Evolutionary conservation across 1,284 basidiomycete species (phyloP), one percentile per base, ranked within the genome.

Genomic region (Boletus subluridellus): DNA sequence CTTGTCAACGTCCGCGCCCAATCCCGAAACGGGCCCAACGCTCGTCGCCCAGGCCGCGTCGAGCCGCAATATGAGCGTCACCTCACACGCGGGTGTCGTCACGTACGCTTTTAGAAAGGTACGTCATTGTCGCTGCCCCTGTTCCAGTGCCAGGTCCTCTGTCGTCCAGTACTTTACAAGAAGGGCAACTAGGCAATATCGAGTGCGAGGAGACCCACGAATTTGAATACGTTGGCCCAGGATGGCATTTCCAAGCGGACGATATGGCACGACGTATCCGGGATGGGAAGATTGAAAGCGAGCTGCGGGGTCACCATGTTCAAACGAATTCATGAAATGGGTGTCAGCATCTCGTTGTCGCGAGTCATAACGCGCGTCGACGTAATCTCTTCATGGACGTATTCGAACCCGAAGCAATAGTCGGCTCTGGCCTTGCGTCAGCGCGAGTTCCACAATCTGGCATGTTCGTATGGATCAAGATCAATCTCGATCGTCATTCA

Each of bases 221-320:
- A 26, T 80, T 83, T 63, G 73, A 80, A 44, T 82, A 83, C 64
- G 73, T 76, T 7, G 87, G 85, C 11, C 69, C 76, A 17, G 84
- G 85, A 7, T 86, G 80, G 82, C 81, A 87, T 73, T 89, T 81
- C 72, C 81, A 88, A 70, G 87, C 86, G 11, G 87, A 90, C 63
- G 90, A 92, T 63, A 89, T 91, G n/a, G 91, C 88, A 14, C 72
- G 88, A 52, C 89, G 86, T 66, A 74, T 92, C 24, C 73, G 84
- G 45, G 86, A 87, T 53, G 88, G 87, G 12, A 88, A 87, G 74
- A 75, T 78, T 21, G 82, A 92, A 74, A 89, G 87, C 63, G 76
- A 77, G 5, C 63, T 82, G 32, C 91, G 90, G 86, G 80, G 81
- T 6, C 85, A 85, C 62, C 80, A 82, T 35, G 12, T 12, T 15